Conservation (phyloP, 768 basidiomycete genomes). For the Cubamyces sp. region DNA sequence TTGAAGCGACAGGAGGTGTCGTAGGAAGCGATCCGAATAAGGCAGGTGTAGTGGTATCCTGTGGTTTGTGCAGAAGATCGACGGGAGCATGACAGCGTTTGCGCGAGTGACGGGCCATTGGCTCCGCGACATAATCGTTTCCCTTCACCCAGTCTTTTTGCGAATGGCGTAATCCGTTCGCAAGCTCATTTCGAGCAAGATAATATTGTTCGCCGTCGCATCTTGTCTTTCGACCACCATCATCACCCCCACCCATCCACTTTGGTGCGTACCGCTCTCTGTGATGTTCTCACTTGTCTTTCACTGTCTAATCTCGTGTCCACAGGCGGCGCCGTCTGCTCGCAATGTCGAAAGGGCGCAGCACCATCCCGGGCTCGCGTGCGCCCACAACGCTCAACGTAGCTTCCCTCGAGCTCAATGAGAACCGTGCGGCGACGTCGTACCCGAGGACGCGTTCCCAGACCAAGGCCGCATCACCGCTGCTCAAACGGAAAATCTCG, state of each 20-base stretch:
- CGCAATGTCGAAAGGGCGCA: neutral
- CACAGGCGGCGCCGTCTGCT: no score
- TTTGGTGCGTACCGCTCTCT: neutral
- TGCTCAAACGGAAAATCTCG: constrained; percentile 12
- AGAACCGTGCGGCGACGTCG: neutral
- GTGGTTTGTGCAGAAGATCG: constrained; percentile 3
- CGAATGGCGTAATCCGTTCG: neutral
- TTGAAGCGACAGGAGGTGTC: neutral
- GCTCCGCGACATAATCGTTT: neutral
- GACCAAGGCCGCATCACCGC: neutral
- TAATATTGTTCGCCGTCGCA: neutral
- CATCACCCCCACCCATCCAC: neutral
- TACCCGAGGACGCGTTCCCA: constrained; percentile 14
- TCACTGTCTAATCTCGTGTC: no score
- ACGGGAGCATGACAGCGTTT: constrained; percentile 11
- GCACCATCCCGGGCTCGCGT: no score
- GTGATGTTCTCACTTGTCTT: no score
- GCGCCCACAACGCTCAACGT: no score
- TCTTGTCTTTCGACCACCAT: constrained; percentile 5
- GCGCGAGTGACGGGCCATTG: constrained; percentile 11
- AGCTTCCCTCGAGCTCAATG: no score
- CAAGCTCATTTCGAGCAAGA: no score
- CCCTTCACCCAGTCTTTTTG: constrained; percentile 13
- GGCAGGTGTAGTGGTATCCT: constrained; percentile 16
- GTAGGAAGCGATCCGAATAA: constrained; percentile 10